A percentile compares a stretch with the other conserved stretches of the same genome.
Evolutionary conservation across 1,284 basidiomycete species (phyloP).

Genomic region (Vanrija pseudolonga): DNA sequence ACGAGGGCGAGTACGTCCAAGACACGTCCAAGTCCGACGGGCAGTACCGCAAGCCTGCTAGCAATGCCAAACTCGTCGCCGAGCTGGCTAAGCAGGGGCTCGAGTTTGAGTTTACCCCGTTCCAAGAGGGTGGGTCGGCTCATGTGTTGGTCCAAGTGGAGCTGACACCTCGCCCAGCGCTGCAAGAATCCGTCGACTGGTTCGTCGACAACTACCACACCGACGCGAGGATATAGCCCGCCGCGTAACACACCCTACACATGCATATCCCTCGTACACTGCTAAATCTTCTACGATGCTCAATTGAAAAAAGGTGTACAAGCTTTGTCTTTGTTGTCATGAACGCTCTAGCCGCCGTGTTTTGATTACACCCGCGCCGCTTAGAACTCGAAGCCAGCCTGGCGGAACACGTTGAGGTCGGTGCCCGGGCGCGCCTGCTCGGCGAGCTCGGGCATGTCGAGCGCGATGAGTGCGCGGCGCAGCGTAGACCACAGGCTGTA

Average conservation of each 20-base stretch:
- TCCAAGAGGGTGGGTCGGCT: conserved; percentile 60
- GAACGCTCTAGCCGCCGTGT: no score
- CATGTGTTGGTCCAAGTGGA: not conserved
- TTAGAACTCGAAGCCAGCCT: conserved; percentile 79
- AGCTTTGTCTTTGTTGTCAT: no score
- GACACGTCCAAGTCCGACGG: conserved; percentile 61
- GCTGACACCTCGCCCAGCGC: conserved; percentile 54
- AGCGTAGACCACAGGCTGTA: conserved; percentile 91
- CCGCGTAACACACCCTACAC: no score
- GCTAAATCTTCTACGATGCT: no score
- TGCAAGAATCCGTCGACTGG: conserved; percentile 70
- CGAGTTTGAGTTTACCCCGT: conserved; percentile 76
- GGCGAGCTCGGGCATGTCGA: conserved; percentile 58
- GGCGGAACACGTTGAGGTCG: conserved; percentile 66
- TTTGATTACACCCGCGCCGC: not conserved
- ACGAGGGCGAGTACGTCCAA: conserved; percentile 46
- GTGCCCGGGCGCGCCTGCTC: conserved; percentile 53
- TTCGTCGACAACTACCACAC: conserved; percentile 68
- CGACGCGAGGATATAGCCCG: not conserved
- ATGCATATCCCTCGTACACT: no score
- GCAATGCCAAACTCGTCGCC: conserved; percentile 72
- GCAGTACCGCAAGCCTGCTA: conserved; percentile 90
- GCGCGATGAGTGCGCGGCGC: conserved; percentile 70
- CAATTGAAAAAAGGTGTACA: no score
- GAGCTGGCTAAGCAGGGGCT: conserved; percentile 51